Evolutionary conservation across 2,329 filamentous ascomycete species (phyloP).

Genomic region (Graphilbum fragrans): DNA sequence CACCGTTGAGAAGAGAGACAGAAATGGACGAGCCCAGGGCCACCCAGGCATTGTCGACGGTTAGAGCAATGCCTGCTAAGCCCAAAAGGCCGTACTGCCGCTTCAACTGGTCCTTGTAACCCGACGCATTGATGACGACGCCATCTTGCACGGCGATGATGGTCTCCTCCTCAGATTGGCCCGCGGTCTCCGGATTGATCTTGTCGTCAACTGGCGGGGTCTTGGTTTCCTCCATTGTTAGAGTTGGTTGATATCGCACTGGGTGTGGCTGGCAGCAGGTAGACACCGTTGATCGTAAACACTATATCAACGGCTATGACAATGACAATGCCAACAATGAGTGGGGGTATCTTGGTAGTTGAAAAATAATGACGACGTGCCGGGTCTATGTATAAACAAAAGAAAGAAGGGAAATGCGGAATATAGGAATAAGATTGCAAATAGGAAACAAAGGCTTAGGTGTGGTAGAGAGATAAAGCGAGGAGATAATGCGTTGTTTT

Average conservation of each 20-base stretch:
- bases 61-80: conserved; percentile 47
- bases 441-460: no score
- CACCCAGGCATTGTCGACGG: conserved; percentile 54
- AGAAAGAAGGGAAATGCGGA: no score
- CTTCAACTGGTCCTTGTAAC: conserved; percentile 50
- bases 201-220: conserved; percentile 6
- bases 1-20: conserved; percentile 34
- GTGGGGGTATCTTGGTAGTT: no score
- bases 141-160: conserved; percentile 22
- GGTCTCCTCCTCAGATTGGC: conserved; percentile 17
- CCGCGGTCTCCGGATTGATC: conserved; percentile 5
- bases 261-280: no score
- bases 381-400: no score
- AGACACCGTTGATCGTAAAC: no score
- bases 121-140: conserved; percentile 47
- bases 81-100: conserved; percentile 49
- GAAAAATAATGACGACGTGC: no score
- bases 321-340: no score
- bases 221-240: conserved; percentile 4
- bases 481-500: no score
- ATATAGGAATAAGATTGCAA: no score
- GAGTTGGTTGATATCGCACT: neutral
- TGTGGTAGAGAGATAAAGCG: no score
- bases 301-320: no score
- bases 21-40: conserved; percentile 49